Evolutionary conservation across 345 rosid genomes (phyloP).

Genomic region (Eutrema japonicum): DNA sequence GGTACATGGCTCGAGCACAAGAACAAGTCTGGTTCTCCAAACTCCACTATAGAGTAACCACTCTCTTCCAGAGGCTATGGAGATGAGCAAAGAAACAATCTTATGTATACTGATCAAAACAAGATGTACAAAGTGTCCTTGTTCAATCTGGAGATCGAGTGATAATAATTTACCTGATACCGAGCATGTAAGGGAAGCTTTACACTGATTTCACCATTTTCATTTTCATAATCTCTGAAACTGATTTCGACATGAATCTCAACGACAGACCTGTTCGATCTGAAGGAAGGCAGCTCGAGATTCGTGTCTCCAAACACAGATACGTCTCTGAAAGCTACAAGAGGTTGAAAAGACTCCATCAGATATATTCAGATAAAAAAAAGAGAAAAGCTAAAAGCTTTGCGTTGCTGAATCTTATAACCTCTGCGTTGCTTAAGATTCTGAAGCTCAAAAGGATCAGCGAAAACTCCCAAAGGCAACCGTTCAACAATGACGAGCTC

Average conservation of each 20-base stretch:
- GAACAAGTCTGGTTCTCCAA: constrained; percentile 67
- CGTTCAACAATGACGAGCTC: constrained; percentile 63
- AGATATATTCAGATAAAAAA: background rate
- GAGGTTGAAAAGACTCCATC: constrained; percentile 5
- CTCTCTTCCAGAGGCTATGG: constrained; percentile 60
- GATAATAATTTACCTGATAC: constrained; percentile 54
- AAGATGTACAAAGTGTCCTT: background rate
- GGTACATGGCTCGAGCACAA: constrained; percentile 47
- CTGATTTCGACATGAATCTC: constrained; percentile 72
- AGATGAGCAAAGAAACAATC: constrained; percentile 1
- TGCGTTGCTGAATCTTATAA: constrained; percentile 25
- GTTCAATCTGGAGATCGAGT: background rate
- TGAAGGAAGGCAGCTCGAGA: constrained; percentile 79
- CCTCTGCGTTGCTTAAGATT: constrained; percentile 62
- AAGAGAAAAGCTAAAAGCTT: background rate
- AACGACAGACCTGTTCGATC: constrained; percentile 68
- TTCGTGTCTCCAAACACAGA: constrained; percentile 87
- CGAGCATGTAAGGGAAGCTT: constrained; percentile 84
- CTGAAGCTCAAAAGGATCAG: constrained; percentile 92
- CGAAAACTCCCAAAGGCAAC: constrained; percentile 83
- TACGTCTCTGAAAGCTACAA: constrained; percentile 58
- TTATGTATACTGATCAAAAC: background rate
- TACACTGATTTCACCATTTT: constrained; percentile 51
- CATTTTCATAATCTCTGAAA: constrained; percentile 40
- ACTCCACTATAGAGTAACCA: constrained; percentile 65